Percentiles rank a stretch among this genome's conserved stretches.
phyloP scores from a whole-genome alignment of 2,329 filamentous ascomycete species.

The Calonectria fujianensis region DNA sequence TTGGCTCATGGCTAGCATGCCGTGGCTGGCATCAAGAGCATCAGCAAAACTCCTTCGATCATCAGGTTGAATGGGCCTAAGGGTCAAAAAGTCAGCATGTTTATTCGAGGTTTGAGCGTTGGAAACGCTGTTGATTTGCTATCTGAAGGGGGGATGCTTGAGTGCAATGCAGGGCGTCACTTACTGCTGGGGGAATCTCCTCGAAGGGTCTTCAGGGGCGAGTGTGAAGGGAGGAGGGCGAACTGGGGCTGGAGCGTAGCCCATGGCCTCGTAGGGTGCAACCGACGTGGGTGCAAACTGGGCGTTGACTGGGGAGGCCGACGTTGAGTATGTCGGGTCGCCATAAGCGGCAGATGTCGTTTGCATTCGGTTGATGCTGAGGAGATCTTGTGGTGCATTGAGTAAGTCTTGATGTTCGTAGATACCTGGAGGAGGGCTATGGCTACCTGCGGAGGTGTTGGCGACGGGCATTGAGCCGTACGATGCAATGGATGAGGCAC shows the following conservation, averaged over 20 bases:
- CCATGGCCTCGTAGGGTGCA: conserved; percentile 84
- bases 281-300: conserved; percentile 79
- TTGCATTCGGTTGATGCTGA: conserved; percentile 79
- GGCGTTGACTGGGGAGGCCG: conserved; percentile 79
- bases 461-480: conserved; percentile 84
- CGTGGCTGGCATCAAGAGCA: conserved; percentile 92
- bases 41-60: conserved; percentile 86
- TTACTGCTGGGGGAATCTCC: conserved; percentile 91
- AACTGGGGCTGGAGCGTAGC: conserved; percentile 81
- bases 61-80: conserved; percentile 67
- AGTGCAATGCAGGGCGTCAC: conserved; percentile 65
- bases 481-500: conserved; percentile 78
- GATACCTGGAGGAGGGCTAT: conserved; percentile 71
- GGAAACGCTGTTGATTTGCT: not conserved
- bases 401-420: conserved; percentile 70
- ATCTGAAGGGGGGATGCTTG: not conserved
- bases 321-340: conserved; percentile 80
- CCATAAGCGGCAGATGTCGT: conserved; percentile 80
- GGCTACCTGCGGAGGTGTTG: conserved; percentile 81
- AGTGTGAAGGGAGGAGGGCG: conserved; percentile 74
- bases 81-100: not conserved
- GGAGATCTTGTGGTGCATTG: conserved; percentile 83
- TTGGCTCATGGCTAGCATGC: conserved; percentile 97
- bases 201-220: conserved; percentile 72
- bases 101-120: not conserved